Evolutionary conservation across 306 rosid genomes (phyloP).

Genomic region (Cicer cuneatum): DNA sequence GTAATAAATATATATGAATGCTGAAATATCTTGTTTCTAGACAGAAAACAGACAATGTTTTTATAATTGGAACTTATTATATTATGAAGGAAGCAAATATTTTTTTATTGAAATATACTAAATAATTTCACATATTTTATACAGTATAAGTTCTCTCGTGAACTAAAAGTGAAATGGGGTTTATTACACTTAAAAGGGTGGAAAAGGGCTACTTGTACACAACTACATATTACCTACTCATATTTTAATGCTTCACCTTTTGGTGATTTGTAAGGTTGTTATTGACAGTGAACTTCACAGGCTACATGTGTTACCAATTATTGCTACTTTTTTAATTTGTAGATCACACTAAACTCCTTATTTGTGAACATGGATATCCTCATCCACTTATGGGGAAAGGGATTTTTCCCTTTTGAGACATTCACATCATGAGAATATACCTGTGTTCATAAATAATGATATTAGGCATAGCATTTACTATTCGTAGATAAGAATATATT

Average conservation of each 20-base stretch:
- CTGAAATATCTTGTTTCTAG: constrained; percentile 17
- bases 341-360: not conserved
- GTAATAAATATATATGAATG: not conserved
- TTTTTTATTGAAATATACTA: constrained; percentile 14
- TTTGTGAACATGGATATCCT: not conserved
- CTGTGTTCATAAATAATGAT: not conserved
- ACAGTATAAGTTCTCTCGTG: not conserved
- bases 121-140: constrained; percentile 9
- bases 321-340: not conserved
- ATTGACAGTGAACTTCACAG: not conserved
- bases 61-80: not conserved
- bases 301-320: not conserved
- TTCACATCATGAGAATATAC: not conserved
- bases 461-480: not conserved
- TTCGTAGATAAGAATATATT: not conserved
- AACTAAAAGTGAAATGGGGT: constrained; percentile 22
- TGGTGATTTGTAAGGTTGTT: not conserved
- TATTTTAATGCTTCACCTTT: constrained; percentile 12
- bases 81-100: not conserved
- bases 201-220: not conserved
- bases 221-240: not conserved
- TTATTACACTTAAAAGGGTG: constrained; percentile 4
- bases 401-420: not conserved
- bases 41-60: not conserved
- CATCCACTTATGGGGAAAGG: not conserved